A percentile compares a stretch with the other conserved stretches of the same genome.
Conservation (phyloP, 2,329 filamentous ascomycete species). For the Penicillium sp. region DNA sequence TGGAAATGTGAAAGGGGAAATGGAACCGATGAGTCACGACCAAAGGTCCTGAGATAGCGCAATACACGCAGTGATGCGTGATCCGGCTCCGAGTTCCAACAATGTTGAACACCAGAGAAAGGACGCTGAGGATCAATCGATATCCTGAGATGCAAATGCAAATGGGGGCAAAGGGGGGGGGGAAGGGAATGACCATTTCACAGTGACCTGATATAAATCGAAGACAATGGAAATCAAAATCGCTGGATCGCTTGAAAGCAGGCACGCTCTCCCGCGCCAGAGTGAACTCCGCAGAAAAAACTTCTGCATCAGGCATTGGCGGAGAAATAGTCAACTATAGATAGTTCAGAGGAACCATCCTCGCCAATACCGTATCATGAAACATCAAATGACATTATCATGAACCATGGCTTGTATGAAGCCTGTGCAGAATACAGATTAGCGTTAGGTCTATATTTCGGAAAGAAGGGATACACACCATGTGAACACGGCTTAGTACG, state of each 20-base stretch:
- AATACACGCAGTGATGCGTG: conserved; percentile 1
- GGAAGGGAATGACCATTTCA: conserved; percentile 5
- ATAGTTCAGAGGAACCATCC: neutral
- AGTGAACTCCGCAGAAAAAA: conserved; percentile 15
- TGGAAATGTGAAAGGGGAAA: neutral
- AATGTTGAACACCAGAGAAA: neutral
- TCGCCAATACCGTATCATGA: conserved; percentile 11
- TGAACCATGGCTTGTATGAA: neutral
- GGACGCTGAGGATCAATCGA: conserved; percentile 1
- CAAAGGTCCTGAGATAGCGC: neutral
- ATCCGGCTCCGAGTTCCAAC: neutral
- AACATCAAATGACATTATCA: conserved; percentile 8
- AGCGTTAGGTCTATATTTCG: neutral
- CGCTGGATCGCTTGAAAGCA: conserved; percentile 21
- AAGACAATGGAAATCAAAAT: conserved; percentile 16
- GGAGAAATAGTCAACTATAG: neutral
- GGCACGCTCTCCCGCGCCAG: conserved; percentile 9
- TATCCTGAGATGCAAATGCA: conserved; percentile 9
- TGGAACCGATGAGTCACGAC: conserved; percentile 5
- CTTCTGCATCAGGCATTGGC: conserved; percentile 11
- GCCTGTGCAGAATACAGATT: neutral
- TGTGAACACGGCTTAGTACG: conserved; percentile 6
- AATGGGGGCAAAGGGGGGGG: neutral
- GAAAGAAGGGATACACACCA: conserved; percentile 5
- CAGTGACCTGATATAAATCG: conserved; percentile 12